These are phyloP conservation scores for Rhexocercosporidium sp. DNA, from an alignment of 2,329 filamentous ascomycete genomes.

Conservation along the genomic window DNA sequence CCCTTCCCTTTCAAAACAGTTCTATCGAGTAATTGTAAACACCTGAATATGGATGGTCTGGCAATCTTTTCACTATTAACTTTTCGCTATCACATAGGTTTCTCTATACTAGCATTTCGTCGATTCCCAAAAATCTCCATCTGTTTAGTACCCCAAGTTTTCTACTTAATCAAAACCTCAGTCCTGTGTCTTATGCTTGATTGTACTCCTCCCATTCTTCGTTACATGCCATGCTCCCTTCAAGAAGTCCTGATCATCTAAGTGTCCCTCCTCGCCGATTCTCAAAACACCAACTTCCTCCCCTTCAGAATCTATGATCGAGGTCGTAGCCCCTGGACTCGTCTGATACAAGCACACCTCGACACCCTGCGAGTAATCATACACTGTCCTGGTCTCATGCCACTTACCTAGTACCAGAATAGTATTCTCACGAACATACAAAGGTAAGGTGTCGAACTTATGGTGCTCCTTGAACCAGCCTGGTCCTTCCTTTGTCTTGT, in stretches of 20 bases:
- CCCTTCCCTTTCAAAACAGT: too few species aligned
- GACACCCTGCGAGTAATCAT: conserved; percentile 39
- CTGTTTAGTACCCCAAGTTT: background rate
- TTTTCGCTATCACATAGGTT: too few species aligned
- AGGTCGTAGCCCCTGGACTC: conserved; percentile 47
- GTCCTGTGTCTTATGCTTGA: conserved; percentile 43
- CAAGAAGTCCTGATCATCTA: conserved; percentile 12
- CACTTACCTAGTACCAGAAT: conserved; percentile 41
- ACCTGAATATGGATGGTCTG: too few species aligned
- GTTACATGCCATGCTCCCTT: conserved; percentile 10
- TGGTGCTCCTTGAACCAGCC: conserved; percentile 54
- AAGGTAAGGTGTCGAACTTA: conserved; percentile 51
- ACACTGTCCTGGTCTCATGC: conserved; percentile 39
- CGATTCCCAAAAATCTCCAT: too few species aligned
- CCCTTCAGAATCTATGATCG: conserved; percentile 49
- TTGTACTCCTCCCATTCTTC: conserved; percentile 17
- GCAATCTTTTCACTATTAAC: too few species aligned
- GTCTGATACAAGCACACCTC: conserved; percentile 55
- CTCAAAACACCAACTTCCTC: conserved; percentile 4
- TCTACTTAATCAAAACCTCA: conserved; percentile 43
- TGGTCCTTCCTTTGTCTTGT: conserved; percentile 47
- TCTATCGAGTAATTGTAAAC: too few species aligned
- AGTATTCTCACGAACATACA: conserved; percentile 49
- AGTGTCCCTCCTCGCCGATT: conserved; percentile 11
- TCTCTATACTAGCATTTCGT: too few species aligned